Evolutionary conservation across 1,284 basidiomycete species (phyloP).

Genomic region (Puccinia hordei): DNA sequence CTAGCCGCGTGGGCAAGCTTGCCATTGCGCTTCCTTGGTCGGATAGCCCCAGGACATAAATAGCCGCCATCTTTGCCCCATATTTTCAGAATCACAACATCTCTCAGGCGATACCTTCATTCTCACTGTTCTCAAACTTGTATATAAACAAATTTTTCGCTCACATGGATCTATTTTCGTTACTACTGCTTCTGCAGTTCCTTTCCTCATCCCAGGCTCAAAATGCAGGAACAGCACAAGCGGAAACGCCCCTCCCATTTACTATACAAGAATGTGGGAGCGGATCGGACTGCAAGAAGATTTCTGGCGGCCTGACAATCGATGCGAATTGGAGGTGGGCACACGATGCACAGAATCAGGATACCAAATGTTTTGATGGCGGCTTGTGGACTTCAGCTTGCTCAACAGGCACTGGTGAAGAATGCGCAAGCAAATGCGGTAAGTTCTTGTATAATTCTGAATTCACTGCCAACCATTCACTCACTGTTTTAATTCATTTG

Average conservation of each 20-base stretch:
- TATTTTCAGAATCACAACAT: neutral
- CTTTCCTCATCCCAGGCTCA: slow-evolving; percentile 8
- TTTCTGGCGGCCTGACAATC: slow-evolving; percentile 8
- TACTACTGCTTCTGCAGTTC: neutral
- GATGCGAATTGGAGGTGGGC: slow-evolving; percentile 26
- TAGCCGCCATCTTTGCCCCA: neutral
- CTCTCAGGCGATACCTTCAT: neutral
- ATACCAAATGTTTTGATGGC: neutral
- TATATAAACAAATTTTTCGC: neutral
- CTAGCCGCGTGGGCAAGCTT: no score
- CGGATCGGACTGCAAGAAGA: neutral
- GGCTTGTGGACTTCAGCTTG: slow-evolving; percentile 10
- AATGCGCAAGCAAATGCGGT: slow-evolving; percentile 17
- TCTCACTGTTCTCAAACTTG: neutral
- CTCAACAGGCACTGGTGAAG: slow-evolving; percentile 12
- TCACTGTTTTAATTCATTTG: neutral
- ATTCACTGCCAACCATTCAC: neutral
- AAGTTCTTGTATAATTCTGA: neutral
- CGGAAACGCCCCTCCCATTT: slow-evolving; percentile 1
- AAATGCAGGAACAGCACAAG: neutral
- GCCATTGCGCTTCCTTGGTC: no score
- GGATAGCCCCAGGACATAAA: neutral
- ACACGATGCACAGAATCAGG: neutral
- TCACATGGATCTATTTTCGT: neutral
- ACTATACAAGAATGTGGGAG: slow-evolving; percentile 6